Base-by-base conservation (phyloP, 2,329 filamentous ascomycete genomes). In the Talaromyces islandicus region DNA sequence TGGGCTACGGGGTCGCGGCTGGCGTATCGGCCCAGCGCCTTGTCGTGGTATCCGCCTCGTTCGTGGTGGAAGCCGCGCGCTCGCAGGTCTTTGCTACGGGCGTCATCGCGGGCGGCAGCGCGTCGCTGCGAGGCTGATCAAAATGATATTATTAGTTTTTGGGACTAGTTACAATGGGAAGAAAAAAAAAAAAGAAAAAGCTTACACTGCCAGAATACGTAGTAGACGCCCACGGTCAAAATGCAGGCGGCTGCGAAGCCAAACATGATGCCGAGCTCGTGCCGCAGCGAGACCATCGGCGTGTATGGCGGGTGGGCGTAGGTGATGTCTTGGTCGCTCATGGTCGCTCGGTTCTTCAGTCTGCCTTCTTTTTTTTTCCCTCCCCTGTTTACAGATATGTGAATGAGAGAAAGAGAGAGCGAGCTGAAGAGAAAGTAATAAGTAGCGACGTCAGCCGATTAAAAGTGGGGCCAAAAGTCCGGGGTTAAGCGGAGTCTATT, bases 191-290 rank as follows among this genome's bases (percentile, higher is more conserved):
- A 10, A 59, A 21, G 10, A 24, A 21, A 24, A 43, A 27, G 19
- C 9, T 19, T 61, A 75, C 72, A 63, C 32, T 69, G 65, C 74
- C 74, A 77, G 52, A 74, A 59, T 43, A 70, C 56, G 25, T 69
- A 66, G 54, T 77, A 77, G 3, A 70, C 59, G 0, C 51, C 70
- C 61, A 76, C 72, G 6, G 69, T 72, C 10, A 74, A 60, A 38
- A 72, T 54, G 54, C 67, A 73, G 4, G 70, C 68, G 24, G 57
- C 66, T 1, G 76, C 64, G 57, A 77, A 77, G 19, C 67, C 75
- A 61, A 76, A 74, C 64, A 76, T 70, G 30, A 76, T 69, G 27
- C 74, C 74, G 21, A 77, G 64, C 64, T 77, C 75, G 32, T 69
- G 69, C 21, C 62, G 65, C 11, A 76, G 65, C 6, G 72, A 71